Evolutionary conservation across 192 early-diverging fungal genomes (phyloP), one percentile per base, ranked within the genome.

Genomic region (Anaeromyces robustus): DNA sequence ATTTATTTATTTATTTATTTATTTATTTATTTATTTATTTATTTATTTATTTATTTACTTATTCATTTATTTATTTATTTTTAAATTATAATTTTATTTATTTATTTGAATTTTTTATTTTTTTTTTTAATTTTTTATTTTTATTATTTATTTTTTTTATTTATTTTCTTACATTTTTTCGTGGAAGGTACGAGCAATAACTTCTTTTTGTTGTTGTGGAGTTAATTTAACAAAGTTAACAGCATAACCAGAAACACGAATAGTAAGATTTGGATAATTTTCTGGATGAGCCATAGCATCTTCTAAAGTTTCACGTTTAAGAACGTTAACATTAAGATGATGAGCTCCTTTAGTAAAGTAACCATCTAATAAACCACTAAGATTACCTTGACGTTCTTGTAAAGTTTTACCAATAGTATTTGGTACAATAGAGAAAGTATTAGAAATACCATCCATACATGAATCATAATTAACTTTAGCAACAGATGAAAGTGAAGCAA

Each of bases 211-310:
- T 81, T 82, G 81, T 29, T 80, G 81, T 29, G 80, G 79, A 12
- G 81, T 82, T 29, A 82, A 81, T 29, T 34, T 29, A 31, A 34
- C 81, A 82, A 82, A 82, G 77, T 82, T 32, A 12, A 82, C 81
- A 14, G 81, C 81, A 43, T 82, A 82, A 26, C 81, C 81, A 22
- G 80, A 81, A 11, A 82, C 81, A 11, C 81, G 80, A 34, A 82
- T 82, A 31, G 81, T 82, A 19, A 82, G 77, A 29, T 82, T 82
- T 30, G 81, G 81, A 82, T 82, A 82, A 19, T 82, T 82, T 82
- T 82, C 81, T 12, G 81, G 81, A 77, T 82, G 82, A 32, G 31
- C 81, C 81, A 82, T 82, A 12, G 81, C 81, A 29, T 82, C 81
- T 30, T 77, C 81, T 29, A 82, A 82, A 14, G 81, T 82, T 43